A percentile compares a stretch with the other conserved stretches of the same genome.
Evolutionary conservation across 2,329 filamentous ascomycete species (phyloP).

Genomic region (Thelonectria blattea): DNA sequence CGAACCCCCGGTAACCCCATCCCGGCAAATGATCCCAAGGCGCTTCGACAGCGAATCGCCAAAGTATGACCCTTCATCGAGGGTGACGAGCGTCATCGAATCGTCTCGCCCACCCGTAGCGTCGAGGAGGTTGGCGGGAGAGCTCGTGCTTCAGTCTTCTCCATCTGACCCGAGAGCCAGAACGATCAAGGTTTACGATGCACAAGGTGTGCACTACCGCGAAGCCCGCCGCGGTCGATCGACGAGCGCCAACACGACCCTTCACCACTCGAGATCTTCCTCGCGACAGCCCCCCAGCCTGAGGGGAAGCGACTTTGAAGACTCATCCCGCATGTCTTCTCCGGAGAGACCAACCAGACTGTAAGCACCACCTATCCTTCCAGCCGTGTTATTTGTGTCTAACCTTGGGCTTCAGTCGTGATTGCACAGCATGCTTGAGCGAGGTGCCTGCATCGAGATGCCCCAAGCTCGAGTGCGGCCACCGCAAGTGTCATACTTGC

Average conservation of each 20-base stretch:
- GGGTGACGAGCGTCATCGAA: constrained; percentile 41
- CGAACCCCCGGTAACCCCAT: constrained; percentile 31
- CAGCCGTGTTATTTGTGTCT: constrained; percentile 1
- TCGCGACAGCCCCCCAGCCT: constrained; percentile 38
- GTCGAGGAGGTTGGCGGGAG: constrained; percentile 39
- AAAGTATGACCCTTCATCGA: constrained; percentile 35
- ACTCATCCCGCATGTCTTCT: constrained; percentile 36
- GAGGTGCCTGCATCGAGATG: constrained; percentile 68
- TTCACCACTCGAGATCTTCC: constrained; percentile 33
- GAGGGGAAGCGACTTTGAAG: constrained; percentile 38
- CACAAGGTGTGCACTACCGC: constrained; percentile 28
- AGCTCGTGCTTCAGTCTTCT: neutral
- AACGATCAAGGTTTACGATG: constrained; percentile 34
- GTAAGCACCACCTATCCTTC: constrained; percentile 26
- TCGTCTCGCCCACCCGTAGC: constrained; percentile 44
- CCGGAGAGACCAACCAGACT: constrained; percentile 35
- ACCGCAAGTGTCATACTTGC: constrained; percentile 81
- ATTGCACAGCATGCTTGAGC: constrained; percentile 77
- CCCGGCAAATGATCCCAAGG: constrained; percentile 36
- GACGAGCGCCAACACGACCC: constrained; percentile 24
- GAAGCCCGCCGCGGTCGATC: constrained; percentile 34
- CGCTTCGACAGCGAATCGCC: constrained; percentile 40
- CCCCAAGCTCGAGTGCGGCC: constrained; percentile 76
- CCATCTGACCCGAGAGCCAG: constrained; percentile 21
- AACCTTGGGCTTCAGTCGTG: constrained; percentile 56